These are phyloP conservation scores for Catharanthus roseus DNA, from an alignment of 257 asterid genomes.

Conservation along the genomic window DNA sequence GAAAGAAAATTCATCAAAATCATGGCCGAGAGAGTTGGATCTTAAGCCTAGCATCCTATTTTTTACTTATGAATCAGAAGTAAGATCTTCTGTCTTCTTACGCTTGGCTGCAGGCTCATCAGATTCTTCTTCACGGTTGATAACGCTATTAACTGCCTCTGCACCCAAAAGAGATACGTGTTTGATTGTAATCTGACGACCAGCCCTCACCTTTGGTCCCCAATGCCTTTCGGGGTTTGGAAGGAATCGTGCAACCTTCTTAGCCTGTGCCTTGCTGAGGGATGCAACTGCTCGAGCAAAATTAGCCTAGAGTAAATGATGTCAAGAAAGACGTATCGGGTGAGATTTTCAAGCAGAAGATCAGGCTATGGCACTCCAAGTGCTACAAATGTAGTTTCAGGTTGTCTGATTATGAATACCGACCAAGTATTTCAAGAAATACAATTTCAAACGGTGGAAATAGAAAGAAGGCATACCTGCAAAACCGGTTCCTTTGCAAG, in stretches of 20 bases:
- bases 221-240: slow-evolving; percentile 94
- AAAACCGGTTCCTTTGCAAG: slow-evolving; percentile 83
- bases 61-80: slow-evolving; percentile 39
- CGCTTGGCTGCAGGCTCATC: slow-evolving; percentile 82
- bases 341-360: neutral
- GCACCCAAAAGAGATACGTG: slow-evolving; percentile 80
- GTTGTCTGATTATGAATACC: neutral
- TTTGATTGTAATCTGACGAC: slow-evolving; percentile 78
- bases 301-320: slow-evolving; percentile 56
- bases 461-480: slow-evolving; percentile 40
- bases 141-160: slow-evolving; percentile 50
- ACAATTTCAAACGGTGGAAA: neutral
- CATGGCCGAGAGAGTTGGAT: slow-evolving; percentile 15
- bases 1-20: slow-evolving; percentile 25
- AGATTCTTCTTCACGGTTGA: slow-evolving; percentile 31
- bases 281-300: slow-evolving; percentile 90
- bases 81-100: slow-evolving; percentile 57
- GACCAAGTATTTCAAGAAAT: neutral
- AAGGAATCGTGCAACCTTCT: slow-evolving; percentile 87
- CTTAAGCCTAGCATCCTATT: slow-evolving; percentile 22
- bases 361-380: neutral
- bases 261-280: slow-evolving; percentile 90
- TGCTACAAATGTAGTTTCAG: no score
- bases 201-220: slow-evolving; percentile 99
- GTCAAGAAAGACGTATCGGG: neutral